These are phyloP conservation scores for Mortierella sp. DNA, from an alignment of 371 early-diverging fungal species.

Conservation along the genomic window DNA sequence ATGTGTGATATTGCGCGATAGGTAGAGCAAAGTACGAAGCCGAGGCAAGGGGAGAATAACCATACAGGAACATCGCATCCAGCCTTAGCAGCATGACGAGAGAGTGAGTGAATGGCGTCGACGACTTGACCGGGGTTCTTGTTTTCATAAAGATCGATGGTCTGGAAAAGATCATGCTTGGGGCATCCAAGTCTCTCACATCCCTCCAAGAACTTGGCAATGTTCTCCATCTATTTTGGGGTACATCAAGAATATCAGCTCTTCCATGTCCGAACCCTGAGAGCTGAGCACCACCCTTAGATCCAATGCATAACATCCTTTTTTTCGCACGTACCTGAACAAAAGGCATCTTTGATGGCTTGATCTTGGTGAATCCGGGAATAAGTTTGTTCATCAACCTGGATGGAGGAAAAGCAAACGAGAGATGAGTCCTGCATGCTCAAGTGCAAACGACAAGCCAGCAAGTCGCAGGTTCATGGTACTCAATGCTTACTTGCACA, in stretches of 20 bases:
- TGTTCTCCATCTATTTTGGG: conserved; percentile 82
- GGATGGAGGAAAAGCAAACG: conserved; percentile 1
- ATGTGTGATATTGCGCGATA: too few relatives aligned
- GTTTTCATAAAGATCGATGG: conserved; percentile 89
- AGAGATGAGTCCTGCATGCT: too few relatives aligned
- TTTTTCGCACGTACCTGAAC: conserved; percentile 66
- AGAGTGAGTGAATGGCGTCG: conserved; percentile 82
- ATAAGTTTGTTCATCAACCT: conserved; percentile 71
- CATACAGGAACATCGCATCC: conserved; percentile 67
- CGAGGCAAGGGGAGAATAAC: background rate
- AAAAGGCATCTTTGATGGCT: conserved; percentile 81
- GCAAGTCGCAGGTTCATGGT: background rate
- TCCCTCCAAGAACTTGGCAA: conserved; percentile 81
- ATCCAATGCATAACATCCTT: background rate
- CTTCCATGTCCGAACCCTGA: too few relatives aligned
- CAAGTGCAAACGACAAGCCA: background rate
- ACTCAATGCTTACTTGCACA: conserved; percentile 73
- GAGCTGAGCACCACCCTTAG: too few relatives aligned
- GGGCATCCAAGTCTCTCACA: conserved; percentile 80
- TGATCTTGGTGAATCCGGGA: conserved; percentile 69
- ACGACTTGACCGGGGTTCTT: conserved; percentile 86
- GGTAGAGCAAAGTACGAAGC: too few relatives aligned
- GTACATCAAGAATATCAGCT: background rate
- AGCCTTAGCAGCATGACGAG: conserved; percentile 79
- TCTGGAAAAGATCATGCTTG: conserved; percentile 87